Evolutionary conservation across 495 filamentous ascomycete genomes (phyloP).

Genomic region (Daldinia caldariorum): DNA sequence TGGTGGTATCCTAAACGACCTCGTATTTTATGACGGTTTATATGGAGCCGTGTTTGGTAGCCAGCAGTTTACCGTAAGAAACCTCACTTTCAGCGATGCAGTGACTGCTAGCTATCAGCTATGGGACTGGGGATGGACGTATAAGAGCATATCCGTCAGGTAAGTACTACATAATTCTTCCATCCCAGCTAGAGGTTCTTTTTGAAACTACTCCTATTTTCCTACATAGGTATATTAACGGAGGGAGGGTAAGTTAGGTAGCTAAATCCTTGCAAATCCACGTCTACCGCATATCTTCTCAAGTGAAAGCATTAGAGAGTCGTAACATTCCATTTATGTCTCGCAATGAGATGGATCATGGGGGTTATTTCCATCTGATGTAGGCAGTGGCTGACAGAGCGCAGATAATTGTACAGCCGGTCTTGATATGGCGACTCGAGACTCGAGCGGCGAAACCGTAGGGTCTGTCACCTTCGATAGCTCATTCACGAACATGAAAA

Average conservation of each 20-base stretch:
- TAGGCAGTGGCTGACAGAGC: conserved; percentile 2
- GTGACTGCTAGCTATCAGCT: conserved; percentile 61
- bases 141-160: conserved; percentile 72
- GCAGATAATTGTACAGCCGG: conserved; percentile 68
- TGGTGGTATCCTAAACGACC: conserved; percentile 77
- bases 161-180: conserved; percentile 17
- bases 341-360: neutral
- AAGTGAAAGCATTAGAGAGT: neutral
- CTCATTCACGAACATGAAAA: conserved; percentile 72
- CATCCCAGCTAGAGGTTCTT: neutral
- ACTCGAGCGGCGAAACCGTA: conserved; percentile 61
- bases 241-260: conserved; percentile 28
- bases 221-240: conserved; percentile 9
- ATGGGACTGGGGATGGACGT: conserved; percentile 68
- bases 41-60: conserved; percentile 74
- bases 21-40: conserved; percentile 75
- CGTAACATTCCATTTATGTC: neutral
- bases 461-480: conserved; percentile 82
- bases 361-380: neutral
- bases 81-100: conserved; percentile 69
- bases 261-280: neutral
- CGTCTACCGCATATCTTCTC: neutral
- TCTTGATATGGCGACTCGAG: conserved; percentile 66
- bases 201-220: neutral
- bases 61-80: conserved; percentile 84